Conservation (phyloP, 1,284 basidiomycete genomes). For the Kwoniella shivajii region DNA sequence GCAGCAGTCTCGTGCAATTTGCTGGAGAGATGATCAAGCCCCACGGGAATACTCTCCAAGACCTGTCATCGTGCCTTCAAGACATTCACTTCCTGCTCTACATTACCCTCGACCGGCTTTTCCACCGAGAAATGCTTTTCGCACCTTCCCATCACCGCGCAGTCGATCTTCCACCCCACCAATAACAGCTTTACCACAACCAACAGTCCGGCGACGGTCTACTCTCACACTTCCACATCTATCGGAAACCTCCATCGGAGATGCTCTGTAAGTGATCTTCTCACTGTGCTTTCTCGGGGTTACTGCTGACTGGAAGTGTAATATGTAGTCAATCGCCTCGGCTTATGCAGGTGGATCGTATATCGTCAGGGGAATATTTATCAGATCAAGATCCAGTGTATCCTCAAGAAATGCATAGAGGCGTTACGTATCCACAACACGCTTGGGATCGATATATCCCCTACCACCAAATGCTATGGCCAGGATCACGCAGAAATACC, state of each 20-base stretch:
- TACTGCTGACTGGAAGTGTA: background rate
- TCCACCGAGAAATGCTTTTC: background rate
- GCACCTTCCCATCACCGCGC: background rate
- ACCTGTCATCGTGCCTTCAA: background rate
- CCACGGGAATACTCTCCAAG: background rate
- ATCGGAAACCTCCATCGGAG: background rate
- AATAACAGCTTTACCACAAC: background rate
- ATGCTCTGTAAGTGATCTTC: constrained; percentile 2
- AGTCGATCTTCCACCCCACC: background rate
- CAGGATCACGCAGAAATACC: no score
- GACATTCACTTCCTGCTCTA: background rate
- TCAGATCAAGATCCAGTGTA: background rate
- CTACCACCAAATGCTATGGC: no score
- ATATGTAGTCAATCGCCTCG: background rate
- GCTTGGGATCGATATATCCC: background rate
- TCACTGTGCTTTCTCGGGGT: background rate
- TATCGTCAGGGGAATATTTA: no score
- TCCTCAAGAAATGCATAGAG: background rate
- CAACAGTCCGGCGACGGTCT: background rate
- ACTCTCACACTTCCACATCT: constrained; percentile 1
- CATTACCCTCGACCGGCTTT: background rate
- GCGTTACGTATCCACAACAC: background rate
- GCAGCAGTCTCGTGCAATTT: background rate
- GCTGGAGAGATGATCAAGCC: no score
- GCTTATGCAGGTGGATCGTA: no score